Conservation (phyloP, 108 stramenopile genomes). For the Mayamaea pseudoterrestris region DNA sequence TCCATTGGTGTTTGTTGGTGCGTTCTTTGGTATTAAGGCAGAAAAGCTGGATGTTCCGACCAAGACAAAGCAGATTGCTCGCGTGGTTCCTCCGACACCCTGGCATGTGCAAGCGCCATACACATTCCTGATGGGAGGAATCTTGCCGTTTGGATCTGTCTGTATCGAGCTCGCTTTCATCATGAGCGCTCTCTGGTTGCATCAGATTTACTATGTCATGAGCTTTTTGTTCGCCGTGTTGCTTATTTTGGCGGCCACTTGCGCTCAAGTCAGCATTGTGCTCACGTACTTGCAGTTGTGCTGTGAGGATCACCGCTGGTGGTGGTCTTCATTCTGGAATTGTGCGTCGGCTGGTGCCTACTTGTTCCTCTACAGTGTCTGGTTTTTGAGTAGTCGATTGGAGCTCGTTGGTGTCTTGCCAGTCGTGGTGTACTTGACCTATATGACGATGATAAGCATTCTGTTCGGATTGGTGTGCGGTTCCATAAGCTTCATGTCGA, state of each 20-base stretch:
- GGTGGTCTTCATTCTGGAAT: slow-evolving; percentile 96
- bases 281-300: slow-evolving; percentile 97
- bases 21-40: slow-evolving; percentile 86
- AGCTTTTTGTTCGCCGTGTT: slow-evolving; percentile 91
- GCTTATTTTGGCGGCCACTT: slow-evolving; percentile 86
- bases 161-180: slow-evolving; percentile 99
- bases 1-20: slow-evolving; percentile 91
- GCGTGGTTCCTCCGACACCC: slow-evolving; percentile 82
- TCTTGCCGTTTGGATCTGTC: slow-evolving; percentile 95
- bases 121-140: slow-evolving; percentile 49
- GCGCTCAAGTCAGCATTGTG: slow-evolving; percentile 92
- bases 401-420: slow-evolving; percentile 77
- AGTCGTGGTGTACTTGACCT: slow-evolving; percentile 89
- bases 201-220: slow-evolving; percentile 98
- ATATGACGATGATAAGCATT: slow-evolving; percentile 92
- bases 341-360: slow-evolving; percentile 87
- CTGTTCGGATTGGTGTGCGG: slow-evolving; percentile 87
- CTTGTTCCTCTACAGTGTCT: slow-evolving; percentile 88
- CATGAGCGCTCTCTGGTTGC: slow-evolving; percentile 93
- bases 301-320: slow-evolving; percentile 96
- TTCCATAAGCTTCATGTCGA: slow-evolving; percentile 74
- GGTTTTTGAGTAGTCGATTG: slow-evolving; percentile 83
- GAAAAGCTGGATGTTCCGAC: slow-evolving; percentile 72
- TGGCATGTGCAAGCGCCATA: slow-evolving; percentile 69
- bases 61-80: slow-evolving; percentile 88